Evolutionary conservation across 306 rosid species (phyloP).

Genomic region (Cucumis melo): DNA sequence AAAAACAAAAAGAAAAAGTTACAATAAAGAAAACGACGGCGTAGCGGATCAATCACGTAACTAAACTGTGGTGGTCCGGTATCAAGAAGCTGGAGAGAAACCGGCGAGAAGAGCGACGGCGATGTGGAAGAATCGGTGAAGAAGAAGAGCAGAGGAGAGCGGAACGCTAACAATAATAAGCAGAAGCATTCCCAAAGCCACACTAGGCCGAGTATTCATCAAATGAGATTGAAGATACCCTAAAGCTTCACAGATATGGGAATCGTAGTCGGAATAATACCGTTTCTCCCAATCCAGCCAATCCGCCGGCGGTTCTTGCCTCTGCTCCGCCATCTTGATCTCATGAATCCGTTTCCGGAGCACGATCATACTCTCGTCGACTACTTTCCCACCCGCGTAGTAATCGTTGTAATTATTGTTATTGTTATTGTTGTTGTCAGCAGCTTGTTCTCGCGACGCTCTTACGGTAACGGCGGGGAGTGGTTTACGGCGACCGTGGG

Average conservation of each 20-base stretch:
- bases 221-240: conserved; percentile 17
- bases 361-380: conserved; percentile 24
- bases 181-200: conserved; percentile 13
- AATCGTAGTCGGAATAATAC: conserved; percentile 11
- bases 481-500: background rate
- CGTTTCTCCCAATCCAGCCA: conserved; percentile 28
- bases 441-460: background rate
- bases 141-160: conserved; percentile 2
- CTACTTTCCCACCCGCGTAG: background rate
- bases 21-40: background rate
- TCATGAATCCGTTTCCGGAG: conserved; percentile 23
- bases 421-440: background rate
- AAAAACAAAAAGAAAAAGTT: too few relatives aligned
- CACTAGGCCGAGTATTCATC: conserved; percentile 22
- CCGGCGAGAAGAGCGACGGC: conserved; percentile 4
- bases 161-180: conserved; percentile 12
- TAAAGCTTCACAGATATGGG: conserved; percentile 4
- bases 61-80: background rate
- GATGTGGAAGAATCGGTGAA: conserved; percentile 1
- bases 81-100: background rate
- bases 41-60: background rate
- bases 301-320: conserved; percentile 15
- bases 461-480: background rate
- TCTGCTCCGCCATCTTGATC: conserved; percentile 14
- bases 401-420: background rate